phyloP scores from a whole-genome alignment of 106 monocot species.

The Dendrobium chrysotoxum region DNA sequence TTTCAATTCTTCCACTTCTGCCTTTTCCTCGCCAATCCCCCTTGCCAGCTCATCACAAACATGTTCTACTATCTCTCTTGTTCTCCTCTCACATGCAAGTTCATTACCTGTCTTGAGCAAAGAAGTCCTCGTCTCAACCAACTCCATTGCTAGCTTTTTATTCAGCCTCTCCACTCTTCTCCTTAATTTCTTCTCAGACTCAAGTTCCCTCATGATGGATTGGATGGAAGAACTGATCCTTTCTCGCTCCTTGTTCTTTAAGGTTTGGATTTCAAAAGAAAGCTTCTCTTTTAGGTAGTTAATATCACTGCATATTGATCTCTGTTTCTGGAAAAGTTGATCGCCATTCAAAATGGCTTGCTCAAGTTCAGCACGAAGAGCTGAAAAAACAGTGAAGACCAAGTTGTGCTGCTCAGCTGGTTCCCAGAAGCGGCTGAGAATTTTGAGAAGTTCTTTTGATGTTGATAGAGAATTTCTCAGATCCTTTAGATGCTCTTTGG shows the following conservation, averaged over 20 bases:
- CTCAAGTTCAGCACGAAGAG: constrained; percentile 45
- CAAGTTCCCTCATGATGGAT: constrained; percentile 40
- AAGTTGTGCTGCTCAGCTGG: constrained; percentile 32
- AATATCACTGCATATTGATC: constrained; percentile 3
- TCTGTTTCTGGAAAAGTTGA: constrained; percentile 35
- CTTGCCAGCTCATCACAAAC: constrained; percentile 52
- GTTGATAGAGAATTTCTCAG: constrained; percentile 38
- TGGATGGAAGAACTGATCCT: constrained; percentile 19
- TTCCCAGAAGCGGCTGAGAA: constrained; percentile 28
- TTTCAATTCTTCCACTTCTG: constrained; percentile 48
- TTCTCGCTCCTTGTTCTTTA: constrained; percentile 44
- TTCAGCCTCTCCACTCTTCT: constrained; percentile 49
- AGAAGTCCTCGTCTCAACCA: constrained; percentile 25
- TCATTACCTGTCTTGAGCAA: constrained; percentile 33
- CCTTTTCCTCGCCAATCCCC: constrained; percentile 53
- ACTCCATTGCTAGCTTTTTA: constrained; percentile 39
- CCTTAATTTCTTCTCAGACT: constrained; percentile 44
- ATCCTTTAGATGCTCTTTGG: constrained; percentile 37
- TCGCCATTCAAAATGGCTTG: constrained; percentile 26
- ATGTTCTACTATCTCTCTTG: constrained; percentile 49
- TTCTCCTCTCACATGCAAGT: constrained; percentile 50
- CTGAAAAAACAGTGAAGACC: constrained; percentile 34
- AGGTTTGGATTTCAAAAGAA: constrained; percentile 30
- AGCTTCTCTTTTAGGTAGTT: constrained; percentile 13
- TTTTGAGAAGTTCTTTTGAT: constrained; percentile 57